phyloP scores from a whole-genome alignment of 306 rosid species.

The Cicer cuneatum region DNA sequence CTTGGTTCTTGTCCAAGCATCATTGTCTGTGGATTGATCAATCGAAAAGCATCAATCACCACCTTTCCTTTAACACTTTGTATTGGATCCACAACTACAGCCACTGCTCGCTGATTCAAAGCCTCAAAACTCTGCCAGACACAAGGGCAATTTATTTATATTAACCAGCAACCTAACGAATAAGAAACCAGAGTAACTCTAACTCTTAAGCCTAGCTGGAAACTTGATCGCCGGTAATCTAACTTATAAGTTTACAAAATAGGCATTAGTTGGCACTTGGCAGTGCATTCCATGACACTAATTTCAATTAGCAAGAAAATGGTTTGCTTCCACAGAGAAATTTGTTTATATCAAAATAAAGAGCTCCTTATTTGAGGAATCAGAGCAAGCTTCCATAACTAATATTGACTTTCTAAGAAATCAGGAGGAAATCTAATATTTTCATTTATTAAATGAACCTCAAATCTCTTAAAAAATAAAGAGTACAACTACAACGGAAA shows the following conservation, averaged over 20 bases:
- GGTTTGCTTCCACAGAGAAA: not conserved
- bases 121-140: slow-evolving; percentile 88
- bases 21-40: slow-evolving; percentile 94
- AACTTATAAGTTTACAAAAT: slow-evolving; percentile 6
- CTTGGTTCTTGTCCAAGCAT: slow-evolving; percentile 98
- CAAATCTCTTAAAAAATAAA: not conserved
- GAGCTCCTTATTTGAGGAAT: slow-evolving; percentile 9
- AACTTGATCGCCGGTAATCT: not conserved
- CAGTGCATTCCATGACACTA: slow-evolving; percentile 19
- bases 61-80: slow-evolving; percentile 97
- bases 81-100: slow-evolving; percentile 96
- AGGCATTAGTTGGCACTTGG: slow-evolving; percentile 36
- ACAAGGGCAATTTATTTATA: slow-evolving; percentile 23
- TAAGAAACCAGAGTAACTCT: slow-evolving; percentile 17
- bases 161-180: slow-evolving; percentile 1
- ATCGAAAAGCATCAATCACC: slow-evolving; percentile 94
- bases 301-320: slow-evolving; percentile 36
- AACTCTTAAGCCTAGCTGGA: not conserved
- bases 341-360: not conserved
- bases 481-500: not conserved
- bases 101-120: slow-evolving; percentile 92
- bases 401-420: slow-evolving; percentile 7
- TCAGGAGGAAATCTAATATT: slow-evolving; percentile 2
- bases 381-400: slow-evolving; percentile 22
- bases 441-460: not conserved